Evolutionary conservation across 257 asterid species (phyloP), one percentile per base, ranked within the genome.

Genomic region (Anisodus tanguticus): DNA sequence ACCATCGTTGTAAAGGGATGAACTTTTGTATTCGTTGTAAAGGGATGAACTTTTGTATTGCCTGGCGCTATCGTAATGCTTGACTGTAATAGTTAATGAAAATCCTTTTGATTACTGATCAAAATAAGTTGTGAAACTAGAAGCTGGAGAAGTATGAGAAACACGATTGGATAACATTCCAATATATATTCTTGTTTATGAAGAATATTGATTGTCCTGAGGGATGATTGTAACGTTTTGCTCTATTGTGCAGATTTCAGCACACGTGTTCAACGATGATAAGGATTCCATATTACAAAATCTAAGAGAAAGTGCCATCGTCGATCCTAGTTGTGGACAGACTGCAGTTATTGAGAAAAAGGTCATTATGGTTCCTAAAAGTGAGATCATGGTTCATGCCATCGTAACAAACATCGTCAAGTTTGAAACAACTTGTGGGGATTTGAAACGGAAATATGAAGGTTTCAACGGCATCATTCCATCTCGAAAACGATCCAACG

Each of bases 321-420:
- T 86, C 51, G 92, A 91, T 81, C 90, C 94, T 39, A n/a, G 85
- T 37, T 94, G 94, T 54, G 98, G 99, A 79, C 99, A 94, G 88
- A 90, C 90, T 53, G 92, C 93, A 70, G 51, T 92, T 54, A 83
- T 95, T 54, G 97, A 94, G 91, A 90, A 87, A 82, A 86, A 88
- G 80, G 71, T 86, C 47, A 81, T 85, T 60, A 77, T 89, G 86
- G 93, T 88, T 59, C 97, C 97, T 67, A 92, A 90, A 90, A 90
- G 91, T 51, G 97, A 92, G 85, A 84, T 86, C 26, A 51, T 60
- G 9, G 88, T 94, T 81, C 90, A 95, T 87, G 97, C 97, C 82
- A 87, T 93, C 9, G 94, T 85, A 8, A 95, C 99, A 66, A 92
- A 93, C 83, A 87, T 94, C 47, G 87, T 88, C 35, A 88, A 91